Evolutionary conservation across 257 asterid genomes (phyloP).

Genomic region (Jasminum sambac): DNA sequence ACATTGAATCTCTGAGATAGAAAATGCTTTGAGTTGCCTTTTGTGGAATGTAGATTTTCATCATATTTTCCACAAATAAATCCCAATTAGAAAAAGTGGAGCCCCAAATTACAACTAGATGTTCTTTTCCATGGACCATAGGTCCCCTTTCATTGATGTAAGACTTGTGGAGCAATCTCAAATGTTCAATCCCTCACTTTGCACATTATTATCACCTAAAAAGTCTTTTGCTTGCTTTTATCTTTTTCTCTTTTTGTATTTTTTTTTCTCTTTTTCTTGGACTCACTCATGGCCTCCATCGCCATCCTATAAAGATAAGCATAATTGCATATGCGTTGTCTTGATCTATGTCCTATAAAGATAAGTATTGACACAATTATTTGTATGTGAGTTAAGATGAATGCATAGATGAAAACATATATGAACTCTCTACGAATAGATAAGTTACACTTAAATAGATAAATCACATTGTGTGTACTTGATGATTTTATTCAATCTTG

Average conservation of each 20-base stretch:
- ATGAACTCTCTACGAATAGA: too few relatives aligned
- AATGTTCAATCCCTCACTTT: neutral
- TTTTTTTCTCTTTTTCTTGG: slow-evolving; percentile 8
- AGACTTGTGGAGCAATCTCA: slow-evolving; percentile 10
- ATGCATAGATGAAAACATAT: neutral
- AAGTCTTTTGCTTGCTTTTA: neutral
- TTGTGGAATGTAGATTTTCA: slow-evolving; percentile 24
- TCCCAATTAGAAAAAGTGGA: neutral
- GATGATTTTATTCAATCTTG: too few relatives aligned
- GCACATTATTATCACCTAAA: neutral
- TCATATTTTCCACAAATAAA: slow-evolving; percentile 30
- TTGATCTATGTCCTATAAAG: neutral
- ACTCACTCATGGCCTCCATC: slow-evolving; percentile 31
- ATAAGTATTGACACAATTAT: slow-evolving; percentile 3
- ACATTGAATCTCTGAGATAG: slow-evolving; percentile 21
- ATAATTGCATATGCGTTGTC: neutral
- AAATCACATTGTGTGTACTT: too few relatives aligned
- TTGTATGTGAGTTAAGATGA: neutral
- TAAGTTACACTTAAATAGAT: too few relatives aligned
- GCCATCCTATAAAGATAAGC: slow-evolving; percentile 23
- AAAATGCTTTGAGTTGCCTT: slow-evolving; percentile 21
- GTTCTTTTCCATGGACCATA: neutral
- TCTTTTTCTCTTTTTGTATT: slow-evolving; percentile 9
- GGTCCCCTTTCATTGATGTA: slow-evolving; percentile 9
- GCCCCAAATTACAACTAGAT: slow-evolving; percentile 10